Conservation (phyloP, 2,329 filamentous ascomycete species). For the Alternaria brassicicola region DNA sequence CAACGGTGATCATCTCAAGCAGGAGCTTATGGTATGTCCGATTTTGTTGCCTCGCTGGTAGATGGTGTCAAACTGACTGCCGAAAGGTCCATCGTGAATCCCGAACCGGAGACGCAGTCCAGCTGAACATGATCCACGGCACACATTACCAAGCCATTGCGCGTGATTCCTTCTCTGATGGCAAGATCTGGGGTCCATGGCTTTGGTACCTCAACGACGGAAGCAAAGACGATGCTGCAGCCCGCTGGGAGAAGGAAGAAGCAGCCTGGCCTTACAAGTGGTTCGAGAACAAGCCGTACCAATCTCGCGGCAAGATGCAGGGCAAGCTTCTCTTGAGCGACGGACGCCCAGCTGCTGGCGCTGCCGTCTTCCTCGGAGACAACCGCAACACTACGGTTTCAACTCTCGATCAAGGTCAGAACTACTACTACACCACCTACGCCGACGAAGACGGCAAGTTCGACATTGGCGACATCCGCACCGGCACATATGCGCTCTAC, state of each 20-base stretch:
- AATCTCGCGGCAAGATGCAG: constrained; percentile 56
- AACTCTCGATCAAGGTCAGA: constrained; percentile 56
- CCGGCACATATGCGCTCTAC: constrained; percentile 55
- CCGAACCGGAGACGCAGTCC: constrained; percentile 57
- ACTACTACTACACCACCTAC: constrained; percentile 59
- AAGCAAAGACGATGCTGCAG: constrained; percentile 52
- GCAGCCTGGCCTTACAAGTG: constrained; percentile 57
- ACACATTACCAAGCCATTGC: constrained; percentile 49
- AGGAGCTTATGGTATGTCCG: constrained; percentile 55
- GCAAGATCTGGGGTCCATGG: constrained; percentile 49
- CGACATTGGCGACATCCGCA: constrained; percentile 52
- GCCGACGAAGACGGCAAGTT: constrained; percentile 54
- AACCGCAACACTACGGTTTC: constrained; percentile 53
- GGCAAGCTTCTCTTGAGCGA: constrained; percentile 56
- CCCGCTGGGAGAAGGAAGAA: constrained; percentile 51
- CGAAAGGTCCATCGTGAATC: constrained; percentile 56
- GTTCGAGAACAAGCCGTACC: constrained; percentile 55
- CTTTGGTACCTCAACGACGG: constrained; percentile 57
- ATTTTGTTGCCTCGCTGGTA: not conserved
- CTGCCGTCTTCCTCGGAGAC: constrained; percentile 59
- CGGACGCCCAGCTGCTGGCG: constrained; percentile 56
- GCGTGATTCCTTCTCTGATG: constrained; percentile 43
- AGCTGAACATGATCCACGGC: constrained; percentile 62
- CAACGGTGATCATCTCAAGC: constrained; percentile 60
- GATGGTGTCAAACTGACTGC: not conserved